These are phyloP conservation scores for Boletus sp. DNA, from an alignment of 1,284 basidiomycete genomes.

Conservation along the genomic window DNA sequence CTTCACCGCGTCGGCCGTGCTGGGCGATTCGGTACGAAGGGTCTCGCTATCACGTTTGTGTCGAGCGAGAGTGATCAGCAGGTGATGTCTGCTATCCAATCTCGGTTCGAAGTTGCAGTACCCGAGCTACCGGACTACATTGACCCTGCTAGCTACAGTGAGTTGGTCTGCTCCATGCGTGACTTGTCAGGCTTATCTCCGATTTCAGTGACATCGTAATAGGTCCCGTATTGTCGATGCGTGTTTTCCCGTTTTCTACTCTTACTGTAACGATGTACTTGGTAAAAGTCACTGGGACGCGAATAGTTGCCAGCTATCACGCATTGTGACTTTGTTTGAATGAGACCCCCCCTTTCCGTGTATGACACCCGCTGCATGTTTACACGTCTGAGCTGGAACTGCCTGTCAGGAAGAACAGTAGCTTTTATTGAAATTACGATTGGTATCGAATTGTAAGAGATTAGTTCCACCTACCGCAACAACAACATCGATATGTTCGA, in stretches of 20 bases:
- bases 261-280: constrained; percentile 23
- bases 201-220: constrained; percentile 32
- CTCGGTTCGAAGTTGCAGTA: constrained; percentile 89
- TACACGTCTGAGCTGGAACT: background rate
- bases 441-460: too few relatives aligned
- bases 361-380: background rate
- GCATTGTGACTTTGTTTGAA: constrained; percentile 10
- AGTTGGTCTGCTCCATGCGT: constrained; percentile 31
- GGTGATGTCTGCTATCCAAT: constrained; percentile 90
- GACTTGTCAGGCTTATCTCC: background rate
- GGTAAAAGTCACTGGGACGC: constrained; percentile 11
- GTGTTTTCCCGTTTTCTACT: constrained; percentile 7
- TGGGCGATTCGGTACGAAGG: constrained; percentile 98
- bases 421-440: too few relatives aligned
- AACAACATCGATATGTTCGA: too few relatives aligned
- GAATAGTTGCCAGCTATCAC: constrained; percentile 1
- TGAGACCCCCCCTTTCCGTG: background rate
- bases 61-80: constrained; percentile 89
- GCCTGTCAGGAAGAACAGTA: too few relatives aligned
- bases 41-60: constrained; percentile 98
- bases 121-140: constrained; percentile 91
- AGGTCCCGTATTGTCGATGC: constrained; percentile 1
- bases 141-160: constrained; percentile 84
- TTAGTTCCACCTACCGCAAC: too few relatives aligned
- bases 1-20: constrained; percentile 98